These are phyloP conservation scores for Pichia sp. DNA, from an alignment of 1,139 yeast genomes.

Conservation along the genomic window DNA sequence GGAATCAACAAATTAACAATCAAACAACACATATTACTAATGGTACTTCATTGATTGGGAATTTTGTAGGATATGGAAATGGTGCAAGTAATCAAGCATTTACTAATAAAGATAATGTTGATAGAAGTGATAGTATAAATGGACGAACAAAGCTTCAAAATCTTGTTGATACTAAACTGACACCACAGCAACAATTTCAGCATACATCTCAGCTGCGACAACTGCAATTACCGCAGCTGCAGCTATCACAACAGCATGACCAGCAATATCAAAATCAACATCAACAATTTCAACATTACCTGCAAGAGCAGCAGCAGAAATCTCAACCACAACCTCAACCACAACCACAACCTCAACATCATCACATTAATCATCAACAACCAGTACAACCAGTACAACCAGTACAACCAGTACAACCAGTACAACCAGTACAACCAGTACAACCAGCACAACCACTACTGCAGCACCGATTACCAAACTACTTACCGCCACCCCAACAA, in stretches of 20 bases:
- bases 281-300: slow-evolving; percentile 1
- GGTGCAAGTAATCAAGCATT: too few relatives aligned
- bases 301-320: slow-evolving; percentile 2
- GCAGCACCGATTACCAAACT: background rate
- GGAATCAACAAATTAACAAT: too few relatives aligned
- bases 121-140: too few relatives aligned
- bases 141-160: too few relatives aligned
- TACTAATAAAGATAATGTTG: too few relatives aligned
- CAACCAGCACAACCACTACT: background rate
- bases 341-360: slow-evolving; percentile 2
- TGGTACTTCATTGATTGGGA: too few relatives aligned
- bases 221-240: background rate
- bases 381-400: background rate
- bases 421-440: background rate
- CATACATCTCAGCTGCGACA: background rate
- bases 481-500: background rate
- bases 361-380: background rate
- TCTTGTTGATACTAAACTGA: too few relatives aligned
- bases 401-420: slow-evolving; percentile 2
- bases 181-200: too few relatives aligned
- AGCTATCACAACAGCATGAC: background rate
- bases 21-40: too few relatives aligned
- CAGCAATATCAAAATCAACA: slow-evolving; percentile 1
- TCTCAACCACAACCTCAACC: too few relatives aligned
- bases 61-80: too few relatives aligned